Evolutionary conservation across 1,284 basidiomycete genomes (phyloP), one percentile per base, ranked within the genome.

Genomic region (Volvariella volvacea): DNA sequence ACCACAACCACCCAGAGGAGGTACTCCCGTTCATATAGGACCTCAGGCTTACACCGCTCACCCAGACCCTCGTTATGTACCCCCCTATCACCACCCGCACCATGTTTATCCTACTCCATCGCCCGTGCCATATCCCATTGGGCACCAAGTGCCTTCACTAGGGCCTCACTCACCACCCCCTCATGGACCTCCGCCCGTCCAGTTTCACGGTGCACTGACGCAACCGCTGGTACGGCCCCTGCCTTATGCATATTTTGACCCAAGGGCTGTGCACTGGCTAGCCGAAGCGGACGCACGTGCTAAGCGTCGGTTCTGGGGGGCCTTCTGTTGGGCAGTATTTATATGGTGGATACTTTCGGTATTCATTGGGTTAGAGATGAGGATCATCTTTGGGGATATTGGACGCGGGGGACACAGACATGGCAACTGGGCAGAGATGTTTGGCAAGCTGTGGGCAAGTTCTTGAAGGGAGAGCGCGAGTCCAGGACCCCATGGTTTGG

Each of bases 191-290:
- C 8, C 34, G 14, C 34, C 34, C 6, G 25, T 12, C 6, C 25
- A 6, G 6, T 28, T 28, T 28, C 25, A 6, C 6, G 12, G 6
- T 28, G 70, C 7, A 36, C 34, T n/a, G 6, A 36, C n/a, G 7
- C 74, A 2, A 74, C 74, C n/a, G 34, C 54, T 57, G 12, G 49
- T 12, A 6, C 12, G 12, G 6, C 6, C 60, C 4, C 49, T 67
- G 25, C 60, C 63, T 22, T 67, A 66, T 46, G 58, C 72, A 7
- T 78, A 77, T 53, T 69, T 76, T 54, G 76, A 74, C 50, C 64
- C 69, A 14, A 66, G 59, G 15, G 19, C 19, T 15, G 34, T 16
- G 19, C 34, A 16, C 4, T 36, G n/a, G 34, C 19, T 36, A 16
- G 63, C 52, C 56, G 72, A 57, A 55, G 80, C 65, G 50, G 70